Percentiles rank a stretch among this genome's conserved stretches.
Conservation (phyloP, 2,329 filamentous ascomycete genomes). For the Colletotrichum filicis region DNA sequence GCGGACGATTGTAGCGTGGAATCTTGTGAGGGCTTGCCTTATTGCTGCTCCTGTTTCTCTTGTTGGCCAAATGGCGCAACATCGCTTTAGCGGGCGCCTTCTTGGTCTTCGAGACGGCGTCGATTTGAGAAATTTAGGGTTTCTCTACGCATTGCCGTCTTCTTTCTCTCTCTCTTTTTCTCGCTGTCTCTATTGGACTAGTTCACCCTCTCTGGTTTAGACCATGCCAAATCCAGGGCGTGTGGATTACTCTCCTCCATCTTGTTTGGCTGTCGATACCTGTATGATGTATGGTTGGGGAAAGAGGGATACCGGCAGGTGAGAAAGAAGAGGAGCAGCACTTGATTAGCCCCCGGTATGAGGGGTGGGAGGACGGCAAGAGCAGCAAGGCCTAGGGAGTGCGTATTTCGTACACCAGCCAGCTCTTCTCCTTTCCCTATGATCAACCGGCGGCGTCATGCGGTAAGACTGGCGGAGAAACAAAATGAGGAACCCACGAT, state of each 20-base stretch:
- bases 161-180: not conserved
- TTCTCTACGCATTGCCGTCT: not conserved
- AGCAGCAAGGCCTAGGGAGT: not conserved
- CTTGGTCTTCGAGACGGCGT: conserved; percentile 11
- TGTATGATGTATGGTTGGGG: not conserved
- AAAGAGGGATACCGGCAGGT: not conserved
- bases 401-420: not conserved
- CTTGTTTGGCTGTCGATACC: not conserved
- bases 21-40: not conserved
- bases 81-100: conserved; percentile 8
- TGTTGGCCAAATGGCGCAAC: conserved; percentile 3
- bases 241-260: not conserved
- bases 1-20: conserved; percentile 11
- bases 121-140: not conserved
- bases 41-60: not conserved
- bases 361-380: not conserved
- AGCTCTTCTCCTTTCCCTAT: not conserved
- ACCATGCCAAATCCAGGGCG: not conserved
- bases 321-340: not conserved
- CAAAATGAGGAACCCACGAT: not conserved
- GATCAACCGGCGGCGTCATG: conserved; percentile 27
- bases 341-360: not conserved
- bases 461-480: conserved; percentile 26
- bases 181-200: not conserved
- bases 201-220: not conserved